Percentiles rank a stretch among this genome's conserved stretches.
Evolutionary conservation across 371 early-diverging fungal species (phyloP).

Genomic region (Syncephalastrum sp.): DNA sequence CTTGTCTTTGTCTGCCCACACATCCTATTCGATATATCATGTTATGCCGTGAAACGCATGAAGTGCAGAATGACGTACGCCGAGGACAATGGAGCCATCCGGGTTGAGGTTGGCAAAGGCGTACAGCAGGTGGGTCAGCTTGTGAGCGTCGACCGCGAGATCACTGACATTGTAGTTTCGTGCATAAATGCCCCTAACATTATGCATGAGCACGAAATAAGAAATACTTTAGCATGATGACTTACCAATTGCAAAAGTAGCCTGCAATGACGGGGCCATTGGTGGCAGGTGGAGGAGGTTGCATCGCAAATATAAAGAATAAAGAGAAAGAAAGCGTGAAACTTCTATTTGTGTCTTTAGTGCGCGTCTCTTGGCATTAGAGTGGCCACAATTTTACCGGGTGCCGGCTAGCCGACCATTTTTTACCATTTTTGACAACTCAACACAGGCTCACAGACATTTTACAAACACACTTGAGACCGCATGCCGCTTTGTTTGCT

Average conservation of each 20-base stretch:
- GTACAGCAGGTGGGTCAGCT: constrained; percentile 82
- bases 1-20: constrained; percentile 48
- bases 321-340: constrained; percentile 8
- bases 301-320: constrained; percentile 3
- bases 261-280: constrained; percentile 36
- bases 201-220: not conserved
- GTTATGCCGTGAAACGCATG: not conserved
- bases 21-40: constrained; percentile 23
- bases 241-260: constrained; percentile 34
- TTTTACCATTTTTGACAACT: too few species aligned
- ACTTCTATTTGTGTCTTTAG: not conserved
- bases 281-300: constrained; percentile 25
- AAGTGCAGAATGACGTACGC: constrained; percentile 30
- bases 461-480: too few species aligned
- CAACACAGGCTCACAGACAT: too few species aligned
- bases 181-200: constrained; percentile 72
- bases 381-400: too few species aligned
- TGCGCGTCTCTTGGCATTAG: too few species aligned
- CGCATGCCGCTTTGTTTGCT: too few species aligned
- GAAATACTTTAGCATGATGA: not conserved
- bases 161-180: constrained; percentile 66
- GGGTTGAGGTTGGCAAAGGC: constrained; percentile 83
- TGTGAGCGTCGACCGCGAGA: constrained; percentile 53
- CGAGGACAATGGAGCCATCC: constrained; percentile 62
- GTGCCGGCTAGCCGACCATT: too few species aligned